phyloP scores from a whole-genome alignment of 164 flowering plant species.

The Litsea cubeba region DNA sequence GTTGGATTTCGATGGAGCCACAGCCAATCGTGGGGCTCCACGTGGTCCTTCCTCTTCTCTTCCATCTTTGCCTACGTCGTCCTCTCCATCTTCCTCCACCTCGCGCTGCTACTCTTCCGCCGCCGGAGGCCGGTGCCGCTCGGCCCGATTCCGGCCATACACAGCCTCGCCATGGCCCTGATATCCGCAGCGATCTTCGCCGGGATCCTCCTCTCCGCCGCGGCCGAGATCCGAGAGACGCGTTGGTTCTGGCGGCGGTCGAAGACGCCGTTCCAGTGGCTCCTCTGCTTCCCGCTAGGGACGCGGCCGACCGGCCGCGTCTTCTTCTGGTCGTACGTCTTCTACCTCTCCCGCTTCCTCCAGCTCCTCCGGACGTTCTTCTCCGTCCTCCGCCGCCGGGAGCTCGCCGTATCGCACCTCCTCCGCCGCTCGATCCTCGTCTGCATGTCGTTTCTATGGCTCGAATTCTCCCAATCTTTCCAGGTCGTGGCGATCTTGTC shows the following conservation, averaged over 20 bases:
- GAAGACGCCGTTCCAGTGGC: conserved; percentile 73
- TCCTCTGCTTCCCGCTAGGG: conserved; percentile 83
- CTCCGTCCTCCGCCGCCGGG: conserved; percentile 45
- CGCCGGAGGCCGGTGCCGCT: conserved; percentile 44
- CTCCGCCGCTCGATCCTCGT: conserved; percentile 52
- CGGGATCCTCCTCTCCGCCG: conserved; percentile 59
- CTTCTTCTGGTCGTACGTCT: conserved; percentile 87
- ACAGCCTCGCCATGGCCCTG: conserved; percentile 54
- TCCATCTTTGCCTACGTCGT: conserved; percentile 48
- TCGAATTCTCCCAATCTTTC: conserved; percentile 87
- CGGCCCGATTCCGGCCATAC: conserved; percentile 67
- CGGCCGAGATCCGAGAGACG: conserved; percentile 77
- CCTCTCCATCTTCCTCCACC: conserved; percentile 40
- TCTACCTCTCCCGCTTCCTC: conserved; percentile 69
- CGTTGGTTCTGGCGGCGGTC: conserved; percentile 75
- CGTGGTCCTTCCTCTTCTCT: conserved; percentile 75
- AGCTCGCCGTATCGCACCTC: conserved; percentile 41
- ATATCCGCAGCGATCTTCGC: conserved; percentile 52
- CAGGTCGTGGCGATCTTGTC: conserved; percentile 68
- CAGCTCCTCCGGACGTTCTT: conserved; percentile 50
- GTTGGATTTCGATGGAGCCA: conserved; percentile 71
- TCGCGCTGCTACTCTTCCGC: conserved; percentile 26
- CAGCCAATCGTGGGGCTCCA: conserved; percentile 63
- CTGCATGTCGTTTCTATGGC: conserved; percentile 71
- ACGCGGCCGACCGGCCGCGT: conserved; percentile 83